phyloP scores from a whole-genome alignment of 805 yeast genomes.

The Candida corydali region DNA sequence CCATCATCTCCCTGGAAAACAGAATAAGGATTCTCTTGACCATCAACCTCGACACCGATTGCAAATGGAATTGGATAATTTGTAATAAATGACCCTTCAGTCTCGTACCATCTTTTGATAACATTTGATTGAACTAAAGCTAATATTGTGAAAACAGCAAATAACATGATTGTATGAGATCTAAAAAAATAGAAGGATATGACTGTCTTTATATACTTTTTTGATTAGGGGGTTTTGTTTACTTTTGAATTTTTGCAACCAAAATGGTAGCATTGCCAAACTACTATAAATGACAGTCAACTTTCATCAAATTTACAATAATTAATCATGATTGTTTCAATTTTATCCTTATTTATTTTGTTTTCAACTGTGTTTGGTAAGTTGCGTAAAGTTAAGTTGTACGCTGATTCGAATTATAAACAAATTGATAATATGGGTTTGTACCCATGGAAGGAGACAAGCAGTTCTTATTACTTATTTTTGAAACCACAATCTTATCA shows the following conservation, averaged over 20 bases:
- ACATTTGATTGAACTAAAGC: neutral
- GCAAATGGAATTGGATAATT: constrained; percentile 2
- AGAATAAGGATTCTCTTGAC: neutral
- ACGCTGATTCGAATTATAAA: constrained; percentile 20
- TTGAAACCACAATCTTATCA: neutral
- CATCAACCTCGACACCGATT: neutral
- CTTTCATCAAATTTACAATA: no score
- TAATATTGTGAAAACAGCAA: neutral
- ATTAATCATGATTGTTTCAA: neutral
- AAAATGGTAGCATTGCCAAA: neutral
- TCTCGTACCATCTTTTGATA: constrained; percentile 3
- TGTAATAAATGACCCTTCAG: neutral
- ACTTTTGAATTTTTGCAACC: constrained; percentile 1
- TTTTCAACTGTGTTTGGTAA: constrained; percentile 8
- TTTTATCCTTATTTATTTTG: constrained; percentile 1
- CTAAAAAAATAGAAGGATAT: neutral
- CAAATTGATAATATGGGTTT: constrained; percentile 25
- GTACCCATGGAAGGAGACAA: constrained; percentile 43
- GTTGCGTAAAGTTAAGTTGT: constrained; percentile 15
- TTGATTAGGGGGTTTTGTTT: neutral
- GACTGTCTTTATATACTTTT: neutral
- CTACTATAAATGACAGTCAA: no score
- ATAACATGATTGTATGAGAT: neutral
- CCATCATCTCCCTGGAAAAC: constrained; percentile 2
- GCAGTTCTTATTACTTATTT: constrained; percentile 32